Base-by-base conservation (phyloP, 108 stramenopile species). In the Fragilaria radians region DNA sequence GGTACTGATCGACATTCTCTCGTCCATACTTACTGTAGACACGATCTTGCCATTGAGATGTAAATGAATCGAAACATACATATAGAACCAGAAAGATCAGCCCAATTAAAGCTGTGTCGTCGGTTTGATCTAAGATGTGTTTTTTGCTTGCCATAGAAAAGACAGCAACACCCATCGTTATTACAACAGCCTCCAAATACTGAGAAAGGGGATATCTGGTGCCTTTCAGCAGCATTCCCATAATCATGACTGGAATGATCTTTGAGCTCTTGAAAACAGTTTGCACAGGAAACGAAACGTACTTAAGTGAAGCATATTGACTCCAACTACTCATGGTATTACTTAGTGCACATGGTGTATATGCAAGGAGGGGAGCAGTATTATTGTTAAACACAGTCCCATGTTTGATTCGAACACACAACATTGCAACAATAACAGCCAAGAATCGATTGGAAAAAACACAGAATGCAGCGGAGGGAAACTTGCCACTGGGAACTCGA, bases 171-270 rank as follows among this genome's bases (percentile, higher is more conserved):
- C 98, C 98, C 9, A 96, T 32, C 3, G 93, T 96, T 50, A 99
- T 97, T 3, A 91, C 26, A 2, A 89, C 61, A 1, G 98, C 98
- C 57, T 96, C 96, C 17, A 78, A 46, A 73, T 97, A 98, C 48
- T 98, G 93, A 17, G 64, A 62, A 31, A 68, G 29, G 1, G 95
- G 95, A 63, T 98, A 98, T 50, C 49, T 65, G 59, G 91, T 93
- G 34, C 89, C 88, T 71, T 94, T 91, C 48, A 96, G 73, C 45
- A 77, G 36, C 32, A 66, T 70, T 0, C 97, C 97, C 97, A 99
- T 98, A 46, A 98, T 70, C 98, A 99, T 99, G 67, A 99, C 96
- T 4, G 98, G 98, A 21, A 98, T 96, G 49, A 99, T 91, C 85
- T 99, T 99, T 65, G 88, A 94, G 33, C 79, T 77, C 70, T 99